Percentiles rank a stretch among this genome's conserved stretches.
phyloP scores from a whole-genome alignment of 331 rosid species.

The Malus hybrid region DNA sequence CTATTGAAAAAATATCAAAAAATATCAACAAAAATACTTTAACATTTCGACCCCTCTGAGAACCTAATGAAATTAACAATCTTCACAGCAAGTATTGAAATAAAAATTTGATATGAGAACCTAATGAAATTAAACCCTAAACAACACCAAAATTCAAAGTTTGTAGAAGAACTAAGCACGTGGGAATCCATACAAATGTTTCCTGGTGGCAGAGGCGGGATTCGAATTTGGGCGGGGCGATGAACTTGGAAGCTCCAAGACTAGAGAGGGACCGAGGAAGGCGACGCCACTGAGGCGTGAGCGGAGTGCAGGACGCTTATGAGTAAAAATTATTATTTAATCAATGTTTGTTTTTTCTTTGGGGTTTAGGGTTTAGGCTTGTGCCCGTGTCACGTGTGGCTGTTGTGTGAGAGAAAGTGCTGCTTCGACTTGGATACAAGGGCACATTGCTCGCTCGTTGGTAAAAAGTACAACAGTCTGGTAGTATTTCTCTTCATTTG shows the following conservation, averaged over 20 bases:
- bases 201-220: neutral
- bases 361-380: neutral
- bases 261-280: neutral
- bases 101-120: neutral
- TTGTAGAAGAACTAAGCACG: neutral
- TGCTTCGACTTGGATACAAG: no score
- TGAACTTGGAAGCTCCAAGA: neutral
- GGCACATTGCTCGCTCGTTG: no score
- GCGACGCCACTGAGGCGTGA: neutral
- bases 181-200: neutral
- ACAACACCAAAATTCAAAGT: neutral
- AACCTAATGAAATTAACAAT: no score
- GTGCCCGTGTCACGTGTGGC: neutral
- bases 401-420: neutral
- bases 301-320: neutral
- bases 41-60: neutral
- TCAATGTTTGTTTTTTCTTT: no score
- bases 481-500: rapidly evolving
- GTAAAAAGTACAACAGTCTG: rapidly evolving
- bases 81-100: neutral
- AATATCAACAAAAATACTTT: neutral
- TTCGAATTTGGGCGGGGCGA: neutral
- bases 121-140: neutral
- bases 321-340: no score
- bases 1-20: neutral